phyloP scores from a whole-genome alignment of 2,329 filamentous ascomycete genomes.

The Trichoderma sp. region DNA sequence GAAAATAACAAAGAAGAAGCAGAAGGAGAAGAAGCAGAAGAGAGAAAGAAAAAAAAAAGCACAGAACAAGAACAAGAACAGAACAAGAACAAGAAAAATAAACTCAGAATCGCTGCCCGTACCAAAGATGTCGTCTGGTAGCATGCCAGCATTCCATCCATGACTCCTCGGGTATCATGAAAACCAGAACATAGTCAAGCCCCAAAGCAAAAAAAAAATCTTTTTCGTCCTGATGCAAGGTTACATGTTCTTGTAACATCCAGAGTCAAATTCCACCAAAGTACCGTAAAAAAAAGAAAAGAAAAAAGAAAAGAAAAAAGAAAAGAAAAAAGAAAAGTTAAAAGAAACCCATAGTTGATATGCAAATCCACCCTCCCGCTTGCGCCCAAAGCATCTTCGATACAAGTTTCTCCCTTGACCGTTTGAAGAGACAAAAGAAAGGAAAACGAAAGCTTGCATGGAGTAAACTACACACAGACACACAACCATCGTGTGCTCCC shows the following conservation, averaged over 20 bases:
- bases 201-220: constrained; percentile 26
- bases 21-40: background rate
- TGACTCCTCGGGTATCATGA: constrained; percentile 34
- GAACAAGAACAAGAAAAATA: background rate
- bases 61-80: background rate
- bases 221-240: constrained; percentile 28
- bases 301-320: background rate
- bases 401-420: constrained; percentile 8
- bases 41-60: background rate
- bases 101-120: background rate
- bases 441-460: background rate
- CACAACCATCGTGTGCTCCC: background rate
- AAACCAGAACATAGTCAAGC: constrained; percentile 31
- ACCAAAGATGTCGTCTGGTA: constrained; percentile 2
- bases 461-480: background rate
- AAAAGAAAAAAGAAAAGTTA: background rate
- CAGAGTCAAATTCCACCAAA: constrained; percentile 25
- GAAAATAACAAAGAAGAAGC: background rate
- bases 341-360: constrained; percentile 14
- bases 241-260: constrained; percentile 26
- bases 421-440: background rate
- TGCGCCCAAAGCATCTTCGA: constrained; percentile 17
- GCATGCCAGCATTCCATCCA: constrained; percentile 20
- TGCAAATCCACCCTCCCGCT: constrained; percentile 19
- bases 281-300: constrained; percentile 14